Conservation (phyloP, 345 rosid species). For the Acer yangbiense region DNA sequence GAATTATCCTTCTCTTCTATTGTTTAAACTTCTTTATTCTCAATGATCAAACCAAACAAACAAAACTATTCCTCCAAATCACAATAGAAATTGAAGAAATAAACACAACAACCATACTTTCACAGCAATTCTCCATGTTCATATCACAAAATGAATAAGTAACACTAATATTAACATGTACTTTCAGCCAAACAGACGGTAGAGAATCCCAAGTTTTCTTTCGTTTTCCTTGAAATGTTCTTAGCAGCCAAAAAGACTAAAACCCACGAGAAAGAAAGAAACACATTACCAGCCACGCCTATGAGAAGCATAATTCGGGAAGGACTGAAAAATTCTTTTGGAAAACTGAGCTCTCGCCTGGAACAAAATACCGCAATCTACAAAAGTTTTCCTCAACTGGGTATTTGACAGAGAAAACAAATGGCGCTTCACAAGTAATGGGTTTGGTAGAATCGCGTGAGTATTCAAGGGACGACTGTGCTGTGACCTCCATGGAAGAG, state of each 20-base stretch:
- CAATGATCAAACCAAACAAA: not conserved
- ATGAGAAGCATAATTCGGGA: constrained; percentile 26
- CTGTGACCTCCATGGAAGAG: constrained; percentile 34
- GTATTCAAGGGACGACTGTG: constrained; percentile 21
- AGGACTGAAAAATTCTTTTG: constrained; percentile 32
- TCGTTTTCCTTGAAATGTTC: not conserved
- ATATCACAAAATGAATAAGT: not conserved
- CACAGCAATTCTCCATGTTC: no score
- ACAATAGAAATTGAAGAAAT: not conserved
- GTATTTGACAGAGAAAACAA: constrained; percentile 26
- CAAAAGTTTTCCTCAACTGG: constrained; percentile 31
- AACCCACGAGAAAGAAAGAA: not conserved
- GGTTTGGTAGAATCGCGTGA: constrained; percentile 39
- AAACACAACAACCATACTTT: not conserved
- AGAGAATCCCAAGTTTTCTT: not conserved
- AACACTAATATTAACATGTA: not conserved
- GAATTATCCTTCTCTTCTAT: not conserved
- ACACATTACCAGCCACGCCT: constrained; percentile 43
- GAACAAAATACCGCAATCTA: constrained; percentile 38
- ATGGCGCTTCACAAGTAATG: constrained; percentile 32
- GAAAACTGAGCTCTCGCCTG: constrained; percentile 30
- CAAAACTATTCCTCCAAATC: not conserved
- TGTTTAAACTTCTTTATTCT: not conserved
- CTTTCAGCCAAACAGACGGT: not conserved
- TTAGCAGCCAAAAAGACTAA: not conserved